These are phyloP conservation scores for Corchorus olitorius DNA, from an alignment of 345 rosid species.

Conservation along the genomic window DNA sequence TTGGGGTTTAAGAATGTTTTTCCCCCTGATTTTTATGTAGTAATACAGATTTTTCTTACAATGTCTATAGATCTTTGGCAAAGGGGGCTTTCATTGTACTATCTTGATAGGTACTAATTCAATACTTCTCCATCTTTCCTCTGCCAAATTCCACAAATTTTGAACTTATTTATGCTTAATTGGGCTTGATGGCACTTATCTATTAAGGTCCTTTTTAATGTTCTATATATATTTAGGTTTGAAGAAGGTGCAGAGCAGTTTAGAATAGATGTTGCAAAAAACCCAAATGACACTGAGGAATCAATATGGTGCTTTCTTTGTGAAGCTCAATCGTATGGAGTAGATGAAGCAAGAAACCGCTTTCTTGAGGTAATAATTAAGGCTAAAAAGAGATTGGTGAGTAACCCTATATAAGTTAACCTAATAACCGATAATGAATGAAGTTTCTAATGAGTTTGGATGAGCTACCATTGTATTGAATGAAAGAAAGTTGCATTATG, in stretches of 20 bases:
- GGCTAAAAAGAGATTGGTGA: too few relatives aligned
- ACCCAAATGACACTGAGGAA: slow-evolving; percentile 93
- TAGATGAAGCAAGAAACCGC: slow-evolving; percentile 59
- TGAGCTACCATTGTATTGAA: not conserved
- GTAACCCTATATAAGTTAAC: not conserved
- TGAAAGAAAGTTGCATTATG: not conserved
- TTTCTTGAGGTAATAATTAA: slow-evolving; percentile 73
- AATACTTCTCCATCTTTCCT: not conserved
- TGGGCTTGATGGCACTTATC: not conserved
- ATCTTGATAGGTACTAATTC: slow-evolving; percentile 54
- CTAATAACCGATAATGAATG: not conserved
- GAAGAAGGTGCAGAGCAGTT: slow-evolving; percentile 95
- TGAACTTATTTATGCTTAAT: too few relatives aligned
- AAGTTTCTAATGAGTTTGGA: not conserved
- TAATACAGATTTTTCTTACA: not conserved
- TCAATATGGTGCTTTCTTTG: slow-evolving; percentile 95
- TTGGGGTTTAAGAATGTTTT: not conserved
- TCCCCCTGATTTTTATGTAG: not conserved
- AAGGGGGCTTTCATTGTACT: slow-evolving; percentile 69
- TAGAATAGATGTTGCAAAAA: slow-evolving; percentile 82
- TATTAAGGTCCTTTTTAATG: slow-evolving; percentile 11
- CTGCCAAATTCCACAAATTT: too few relatives aligned
- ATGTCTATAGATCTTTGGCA: slow-evolving; percentile 62
- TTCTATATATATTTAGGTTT: slow-evolving; percentile 54
- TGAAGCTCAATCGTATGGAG: slow-evolving; percentile 69